A percentile compares a stretch with the other conserved stretches of the same genome.
Evolutionary conservation across 2,329 filamentous ascomycete genomes (phyloP).

Genomic region (Neofusicoccum parvum): DNA sequence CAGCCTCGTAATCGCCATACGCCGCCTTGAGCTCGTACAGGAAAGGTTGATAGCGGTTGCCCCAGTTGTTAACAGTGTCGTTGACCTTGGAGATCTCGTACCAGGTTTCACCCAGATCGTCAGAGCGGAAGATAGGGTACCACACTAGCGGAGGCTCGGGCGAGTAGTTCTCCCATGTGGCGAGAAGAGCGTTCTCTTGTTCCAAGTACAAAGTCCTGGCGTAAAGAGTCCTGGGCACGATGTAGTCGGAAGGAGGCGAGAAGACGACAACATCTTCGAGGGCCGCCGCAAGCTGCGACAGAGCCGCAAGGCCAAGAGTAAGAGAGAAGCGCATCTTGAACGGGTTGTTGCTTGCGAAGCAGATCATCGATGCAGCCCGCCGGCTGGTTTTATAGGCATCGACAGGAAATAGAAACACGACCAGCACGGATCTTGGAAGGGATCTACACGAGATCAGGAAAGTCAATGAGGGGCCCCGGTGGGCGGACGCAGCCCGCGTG

Average conservation of each 20-base stretch:
- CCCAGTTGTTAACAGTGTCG: constrained; percentile 66
- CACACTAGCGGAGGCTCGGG: constrained; percentile 45
- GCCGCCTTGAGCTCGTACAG: constrained; percentile 63
- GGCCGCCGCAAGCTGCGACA: not conserved
- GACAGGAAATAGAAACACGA: not conserved
- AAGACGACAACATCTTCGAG: constrained; percentile 41
- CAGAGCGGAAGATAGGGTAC: constrained; percentile 51
- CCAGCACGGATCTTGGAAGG: not conserved
- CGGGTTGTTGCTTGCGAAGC: not conserved
- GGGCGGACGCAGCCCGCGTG: constrained; percentile 9
- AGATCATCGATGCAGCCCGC: not conserved
- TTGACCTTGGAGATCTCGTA: constrained; percentile 63
- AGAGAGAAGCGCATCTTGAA: constrained; percentile 15
- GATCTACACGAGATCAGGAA: constrained; percentile 13
- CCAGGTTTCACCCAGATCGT: constrained; percentile 58
- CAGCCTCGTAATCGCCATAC: constrained; percentile 61
- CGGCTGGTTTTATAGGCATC: constrained; percentile 2
- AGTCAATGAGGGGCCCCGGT: constrained; percentile 17
- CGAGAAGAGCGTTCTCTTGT: constrained; percentile 50
- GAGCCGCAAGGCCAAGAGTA: not conserved
- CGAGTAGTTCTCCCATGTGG: constrained; percentile 59
- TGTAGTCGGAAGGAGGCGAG: constrained; percentile 48
- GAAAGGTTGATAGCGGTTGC: constrained; percentile 69
- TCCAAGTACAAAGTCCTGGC: constrained; percentile 47
- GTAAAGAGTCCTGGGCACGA: constrained; percentile 53